phyloP scores from a whole-genome alignment of 129 eudicot species.

The Tanacetum coccineum region DNA sequence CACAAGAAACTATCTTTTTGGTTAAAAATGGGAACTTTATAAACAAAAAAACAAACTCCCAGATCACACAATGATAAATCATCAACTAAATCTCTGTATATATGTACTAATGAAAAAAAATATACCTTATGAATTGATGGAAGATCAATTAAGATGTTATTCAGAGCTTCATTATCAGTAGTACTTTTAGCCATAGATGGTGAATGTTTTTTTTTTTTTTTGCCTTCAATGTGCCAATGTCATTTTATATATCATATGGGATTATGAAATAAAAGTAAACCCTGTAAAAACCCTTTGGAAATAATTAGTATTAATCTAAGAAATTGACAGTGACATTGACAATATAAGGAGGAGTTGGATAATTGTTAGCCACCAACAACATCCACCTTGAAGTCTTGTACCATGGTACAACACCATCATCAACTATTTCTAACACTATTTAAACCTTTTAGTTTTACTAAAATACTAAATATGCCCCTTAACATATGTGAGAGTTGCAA shows the following conservation, averaged over 20 bases:
- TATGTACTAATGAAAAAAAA: conserved; percentile 2
- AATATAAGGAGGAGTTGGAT: conserved; percentile 18
- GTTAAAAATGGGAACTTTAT: background rate
- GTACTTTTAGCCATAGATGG: conserved; percentile 27
- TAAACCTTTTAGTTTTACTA: background rate
- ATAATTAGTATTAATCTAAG: background rate
- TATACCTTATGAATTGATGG: conserved; percentile 35
- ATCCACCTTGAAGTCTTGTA: conserved; percentile 23
- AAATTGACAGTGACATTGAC: conserved; percentile 11
- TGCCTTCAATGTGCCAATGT: conserved; percentile 27
- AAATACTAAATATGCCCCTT: no score
- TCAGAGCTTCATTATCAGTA: conserved; percentile 23
- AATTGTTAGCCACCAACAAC: conserved; percentile 34
- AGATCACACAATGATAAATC: conserved; percentile 16
- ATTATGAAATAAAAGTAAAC: conserved; percentile 13
- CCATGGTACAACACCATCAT: background rate
- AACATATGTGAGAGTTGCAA: no score
- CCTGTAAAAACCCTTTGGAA: conserved; percentile 37
- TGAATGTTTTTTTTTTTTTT: background rate
- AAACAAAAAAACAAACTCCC: background rate
- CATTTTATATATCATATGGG: background rate
- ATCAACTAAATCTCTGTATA: background rate
- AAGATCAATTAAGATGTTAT: conserved; percentile 23
- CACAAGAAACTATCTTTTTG: background rate
- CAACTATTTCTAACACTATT: background rate